Conservation (phyloP, 345 rosid genomes). For the Eucalyptus paniculata region DNA sequence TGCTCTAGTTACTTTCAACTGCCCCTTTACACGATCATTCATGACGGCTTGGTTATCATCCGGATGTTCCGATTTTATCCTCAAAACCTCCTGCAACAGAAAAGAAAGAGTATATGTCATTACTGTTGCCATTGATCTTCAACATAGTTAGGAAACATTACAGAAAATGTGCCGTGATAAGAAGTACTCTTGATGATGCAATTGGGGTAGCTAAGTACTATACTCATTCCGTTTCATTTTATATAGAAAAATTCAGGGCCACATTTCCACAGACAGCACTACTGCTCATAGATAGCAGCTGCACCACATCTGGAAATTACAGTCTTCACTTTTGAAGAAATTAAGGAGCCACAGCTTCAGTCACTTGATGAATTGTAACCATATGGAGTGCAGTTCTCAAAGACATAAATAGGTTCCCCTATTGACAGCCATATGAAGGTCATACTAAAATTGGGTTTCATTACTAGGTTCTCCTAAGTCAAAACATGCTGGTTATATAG, state of each 20-base stretch:
- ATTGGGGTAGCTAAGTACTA: neutral
- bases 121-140: neutral
- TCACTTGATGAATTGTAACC: neutral
- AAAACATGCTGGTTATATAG: neutral
- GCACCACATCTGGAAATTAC: neutral
- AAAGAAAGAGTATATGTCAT: neutral
- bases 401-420: neutral
- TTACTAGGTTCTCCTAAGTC: neutral
- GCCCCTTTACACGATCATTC: conserved; percentile 92
- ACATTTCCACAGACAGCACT: neutral
- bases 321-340: neutral
- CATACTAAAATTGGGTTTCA: neutral
- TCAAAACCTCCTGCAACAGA: conserved; percentile 57
- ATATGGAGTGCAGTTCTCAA: neutral
- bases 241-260: neutral
- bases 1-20: conserved; percentile 87
- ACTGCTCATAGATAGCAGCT: neutral
- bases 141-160: neutral
- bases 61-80: conserved; percentile 80
- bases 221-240: neutral
- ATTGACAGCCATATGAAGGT: neutral
- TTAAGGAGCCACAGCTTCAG: neutral
- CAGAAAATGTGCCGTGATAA: neutral
- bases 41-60: conserved; percentile 70
- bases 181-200: neutral